Base-by-base conservation (phyloP, 2,329 filamentous ascomycete genomes). In the Ophiostoma ips region DNA sequence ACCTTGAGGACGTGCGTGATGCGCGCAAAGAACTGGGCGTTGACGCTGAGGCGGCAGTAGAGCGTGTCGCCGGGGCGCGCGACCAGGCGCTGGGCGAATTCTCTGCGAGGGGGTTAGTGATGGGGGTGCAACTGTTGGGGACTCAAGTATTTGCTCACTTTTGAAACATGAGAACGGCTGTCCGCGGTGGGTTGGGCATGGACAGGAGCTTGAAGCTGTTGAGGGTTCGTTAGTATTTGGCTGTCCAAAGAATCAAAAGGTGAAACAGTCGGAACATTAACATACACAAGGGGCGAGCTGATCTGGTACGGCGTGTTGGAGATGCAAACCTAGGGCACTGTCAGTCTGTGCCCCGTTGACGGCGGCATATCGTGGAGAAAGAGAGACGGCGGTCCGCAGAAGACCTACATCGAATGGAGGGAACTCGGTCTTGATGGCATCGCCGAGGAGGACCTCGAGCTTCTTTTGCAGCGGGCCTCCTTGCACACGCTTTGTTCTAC, bases 71-170 rank as follows among this genome's bases (percentile, higher is more conserved):
- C 87, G 0, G 90, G 87, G 41, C 83, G 82, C 13, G 92, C 92
- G 51, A 94, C 90, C 34, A 96, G 71, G 36, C 90, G 79, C 64
- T 94, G 81, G 16, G 89, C 89, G 61, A 95, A 95, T 68, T 96
- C 90, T 61, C 88, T 81, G 34, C 33, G 34, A 36, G 30, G 10
- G 18, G n/a, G 47, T 52, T 21, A 51, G 35, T 52, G 18, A 19
- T 16, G 33, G 31, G 21, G 30, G 30, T 11, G 13, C 21, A 28
- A 15, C 21, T 15, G 3, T 11, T 38, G 9, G 13, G n/a, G 21
- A 41, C 12, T 9, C 7, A n/a, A n/a, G 34, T 5, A 12, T 1
- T 16, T n/a, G 7, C 38, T 36, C 50, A 57, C 56, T 57, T 57
- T 70, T 96, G 90, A 61, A 94, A 92, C 63, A 63, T 65, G 68